Evolutionary conservation across 352 stramenopile species (phyloP).

Genomic region (Phytophthora hybrid): DNA sequence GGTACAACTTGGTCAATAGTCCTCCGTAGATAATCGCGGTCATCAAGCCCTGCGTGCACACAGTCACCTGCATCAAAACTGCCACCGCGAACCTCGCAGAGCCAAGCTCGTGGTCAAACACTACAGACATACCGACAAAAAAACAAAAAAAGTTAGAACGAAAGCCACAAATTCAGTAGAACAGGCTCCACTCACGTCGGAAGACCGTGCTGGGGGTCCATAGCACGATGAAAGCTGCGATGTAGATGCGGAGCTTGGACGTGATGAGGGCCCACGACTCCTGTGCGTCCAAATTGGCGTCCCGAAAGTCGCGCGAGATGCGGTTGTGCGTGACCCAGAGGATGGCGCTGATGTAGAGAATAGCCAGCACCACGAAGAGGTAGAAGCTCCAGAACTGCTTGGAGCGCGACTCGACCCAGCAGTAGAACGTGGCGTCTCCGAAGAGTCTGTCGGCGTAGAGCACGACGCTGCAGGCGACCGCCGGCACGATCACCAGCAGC

Average conservation of each 20-base stretch:
- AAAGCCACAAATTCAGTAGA: neutral
- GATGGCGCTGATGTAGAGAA: constrained; percentile 74
- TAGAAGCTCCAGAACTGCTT: constrained; percentile 72
- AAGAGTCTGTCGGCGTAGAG: constrained; percentile 50
- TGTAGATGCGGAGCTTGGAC: constrained; percentile 75
- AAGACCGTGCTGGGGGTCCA: constrained; percentile 74
- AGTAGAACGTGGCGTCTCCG: constrained; percentile 76
- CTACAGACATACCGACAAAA: constrained; percentile 29
- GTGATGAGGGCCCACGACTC: constrained; percentile 73
- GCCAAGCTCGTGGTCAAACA: constrained; percentile 57
- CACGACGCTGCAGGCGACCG: constrained; percentile 46
- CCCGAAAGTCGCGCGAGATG: constrained; percentile 52
- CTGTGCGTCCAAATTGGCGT: constrained; percentile 71
- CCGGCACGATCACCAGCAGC: constrained; percentile 51
- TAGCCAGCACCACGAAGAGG: constrained; percentile 66
- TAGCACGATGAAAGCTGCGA: constrained; percentile 72
- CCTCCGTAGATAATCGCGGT: constrained; percentile 76
- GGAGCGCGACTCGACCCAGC: constrained; percentile 64
- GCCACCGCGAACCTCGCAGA: constrained; percentile 58
- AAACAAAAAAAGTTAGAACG: constrained; percentile 10
- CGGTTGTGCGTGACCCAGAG: constrained; percentile 69
- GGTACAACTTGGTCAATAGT: constrained; percentile 49
- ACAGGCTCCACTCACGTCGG: constrained; percentile 47
- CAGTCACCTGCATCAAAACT: constrained; percentile 70
- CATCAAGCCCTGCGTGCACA: constrained; percentile 69